These are phyloP conservation scores for Lathyrus sativus DNA, from an alignment of 306 rosid species.

Conservation along the genomic window DNA sequence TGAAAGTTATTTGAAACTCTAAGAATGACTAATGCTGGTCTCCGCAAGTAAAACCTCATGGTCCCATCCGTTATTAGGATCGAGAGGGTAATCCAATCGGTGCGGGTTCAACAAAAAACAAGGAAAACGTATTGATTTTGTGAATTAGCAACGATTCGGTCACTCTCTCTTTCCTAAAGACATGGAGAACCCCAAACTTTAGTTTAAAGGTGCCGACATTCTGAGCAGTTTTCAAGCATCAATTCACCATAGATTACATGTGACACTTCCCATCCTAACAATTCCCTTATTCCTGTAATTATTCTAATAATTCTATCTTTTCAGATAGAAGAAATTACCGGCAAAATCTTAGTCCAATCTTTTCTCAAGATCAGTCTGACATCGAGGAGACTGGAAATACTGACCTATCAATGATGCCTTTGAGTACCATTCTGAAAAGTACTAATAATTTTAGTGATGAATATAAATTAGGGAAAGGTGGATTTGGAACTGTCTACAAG, in stretches of 20 bases:
- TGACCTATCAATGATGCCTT: conserved; percentile 46
- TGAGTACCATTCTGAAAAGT: conserved; percentile 37
- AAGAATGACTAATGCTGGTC: background rate
- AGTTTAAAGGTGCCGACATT: background rate
- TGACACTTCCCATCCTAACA: background rate
- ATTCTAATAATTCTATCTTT: conserved; percentile 22
- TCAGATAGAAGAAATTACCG: conserved; percentile 20
- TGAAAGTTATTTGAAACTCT: background rate
- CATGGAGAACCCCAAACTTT: background rate
- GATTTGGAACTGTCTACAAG: conserved; percentile 55
- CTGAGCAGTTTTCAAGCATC: background rate
- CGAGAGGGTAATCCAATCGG: background rate
- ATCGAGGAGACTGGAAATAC: conserved; percentile 27
- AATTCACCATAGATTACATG: background rate
- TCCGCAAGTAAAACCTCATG: background rate
- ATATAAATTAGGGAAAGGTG: conserved; percentile 47
- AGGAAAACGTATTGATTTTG: background rate
- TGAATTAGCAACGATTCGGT: background rate
- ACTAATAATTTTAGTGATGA: conserved; percentile 39
- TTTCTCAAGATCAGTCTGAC: conserved; percentile 35
- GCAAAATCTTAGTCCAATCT: conserved; percentile 30
- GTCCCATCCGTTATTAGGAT: background rate
- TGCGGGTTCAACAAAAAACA: background rate
- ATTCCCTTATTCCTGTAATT: background rate
- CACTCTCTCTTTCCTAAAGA: background rate